Percentiles rank a stretch among this genome's conserved stretches.
Evolutionary conservation across 1,284 basidiomycete genomes (phyloP).

Genomic region (Golubevia sp.): DNA sequence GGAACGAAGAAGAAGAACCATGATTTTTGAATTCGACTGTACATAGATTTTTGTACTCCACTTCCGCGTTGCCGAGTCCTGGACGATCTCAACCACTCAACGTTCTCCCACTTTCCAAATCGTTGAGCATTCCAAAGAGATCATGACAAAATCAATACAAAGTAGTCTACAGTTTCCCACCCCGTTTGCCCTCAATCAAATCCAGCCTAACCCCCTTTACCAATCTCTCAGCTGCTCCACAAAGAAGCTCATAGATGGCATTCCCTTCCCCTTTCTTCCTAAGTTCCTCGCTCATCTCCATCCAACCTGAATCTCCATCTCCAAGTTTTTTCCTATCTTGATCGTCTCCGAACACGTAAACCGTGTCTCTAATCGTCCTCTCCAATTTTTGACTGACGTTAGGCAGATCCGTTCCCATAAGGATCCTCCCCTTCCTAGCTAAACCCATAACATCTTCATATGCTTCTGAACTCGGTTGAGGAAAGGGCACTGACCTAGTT

Average conservation of each 20-base stretch:
- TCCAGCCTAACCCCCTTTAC: not conserved
- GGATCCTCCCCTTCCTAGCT: not conserved
- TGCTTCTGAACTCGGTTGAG: not conserved
- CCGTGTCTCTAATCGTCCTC: slow-evolving; percentile 1
- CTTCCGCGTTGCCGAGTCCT: no score
- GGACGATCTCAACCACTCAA: no score
- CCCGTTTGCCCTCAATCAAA: not conserved
- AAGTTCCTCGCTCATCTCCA: not conserved
- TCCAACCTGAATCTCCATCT: not conserved
- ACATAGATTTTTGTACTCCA: no score
- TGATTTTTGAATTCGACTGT: no score
- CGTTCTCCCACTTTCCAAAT: no score
- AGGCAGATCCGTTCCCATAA: slow-evolving; percentile 8
- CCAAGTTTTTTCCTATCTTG: not conserved
- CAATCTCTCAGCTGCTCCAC: not conserved
- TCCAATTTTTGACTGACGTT: slow-evolving; percentile 1
- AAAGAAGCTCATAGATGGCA: slow-evolving; percentile 3
- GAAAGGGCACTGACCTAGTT: not conserved
- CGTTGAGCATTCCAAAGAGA: no score
- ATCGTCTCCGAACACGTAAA: slow-evolving; percentile 1
- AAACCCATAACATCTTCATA: not conserved
- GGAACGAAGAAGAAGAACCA: no score
- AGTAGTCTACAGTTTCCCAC: no score
- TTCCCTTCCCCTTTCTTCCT: not conserved
- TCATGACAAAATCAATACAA: no score